Percentiles rank a stretch among this genome's conserved stretches.
Conservation (phyloP, 257 asterid species). For the Knoxia roxburghii region DNA sequence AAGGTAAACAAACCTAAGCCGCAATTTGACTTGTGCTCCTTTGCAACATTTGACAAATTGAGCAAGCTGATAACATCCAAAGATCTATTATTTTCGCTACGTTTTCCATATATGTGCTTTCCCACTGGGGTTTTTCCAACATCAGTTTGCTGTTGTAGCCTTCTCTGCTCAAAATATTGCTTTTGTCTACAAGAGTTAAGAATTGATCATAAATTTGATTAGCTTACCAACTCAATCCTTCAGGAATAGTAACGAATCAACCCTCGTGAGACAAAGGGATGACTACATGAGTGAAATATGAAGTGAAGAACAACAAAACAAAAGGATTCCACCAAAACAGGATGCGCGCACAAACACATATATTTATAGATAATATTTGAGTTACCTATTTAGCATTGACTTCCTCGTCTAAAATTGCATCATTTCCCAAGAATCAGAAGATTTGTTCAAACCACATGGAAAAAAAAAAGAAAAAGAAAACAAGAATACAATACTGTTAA, state of each 20-base stretch:
- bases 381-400: conserved; percentile 73
- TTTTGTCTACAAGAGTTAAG: conserved; percentile 52
- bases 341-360: too few species aligned
- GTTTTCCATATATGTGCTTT: conserved; percentile 30
- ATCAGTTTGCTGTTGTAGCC: conserved; percentile 43
- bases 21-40: conserved; percentile 31
- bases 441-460: conserved; percentile 1
- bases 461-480: not conserved
- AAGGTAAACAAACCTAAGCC: conserved; percentile 38
- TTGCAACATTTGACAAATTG: conserved; percentile 46
- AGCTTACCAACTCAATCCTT: not conserved
- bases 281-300: not conserved
- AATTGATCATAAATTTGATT: conserved; percentile 14
- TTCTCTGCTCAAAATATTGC: conserved; percentile 87
- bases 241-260: not conserved
- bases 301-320: not conserved
- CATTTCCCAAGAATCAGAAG: conserved; percentile 29
- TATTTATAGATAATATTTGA: not conserved
- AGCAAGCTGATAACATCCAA: conserved; percentile 80
- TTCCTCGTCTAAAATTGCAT: conserved; percentile 55
- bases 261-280: not conserved
- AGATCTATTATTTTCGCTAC: conserved; percentile 44
- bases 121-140: conserved; percentile 42
- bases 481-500: not conserved
- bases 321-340: not conserved